Percentiles rank a stretch among this genome's conserved stretches.
phyloP scores from a whole-genome alignment of 2,329 filamentous ascomycete genomes.

The Colletotrichum sp. region DNA sequence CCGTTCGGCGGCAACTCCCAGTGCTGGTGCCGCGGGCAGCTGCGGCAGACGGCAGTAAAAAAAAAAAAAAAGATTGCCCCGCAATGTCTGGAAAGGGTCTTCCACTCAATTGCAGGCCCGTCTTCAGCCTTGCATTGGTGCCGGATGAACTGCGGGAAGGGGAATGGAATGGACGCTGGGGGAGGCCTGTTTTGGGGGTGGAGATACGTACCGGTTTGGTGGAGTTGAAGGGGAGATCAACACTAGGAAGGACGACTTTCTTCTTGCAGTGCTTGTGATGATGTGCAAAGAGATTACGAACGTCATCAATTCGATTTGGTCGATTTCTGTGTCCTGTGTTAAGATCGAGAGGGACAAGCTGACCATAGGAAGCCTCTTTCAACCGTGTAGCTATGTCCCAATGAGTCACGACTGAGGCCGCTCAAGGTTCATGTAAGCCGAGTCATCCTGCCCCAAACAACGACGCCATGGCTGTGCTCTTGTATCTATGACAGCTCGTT shows the following conservation, averaged over 20 bases:
- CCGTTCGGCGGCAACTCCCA: neutral
- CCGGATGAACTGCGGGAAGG: neutral
- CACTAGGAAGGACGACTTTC: neutral
- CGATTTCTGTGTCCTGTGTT: accelerated
- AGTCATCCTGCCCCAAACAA: neutral
- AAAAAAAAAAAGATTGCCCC: neutral
- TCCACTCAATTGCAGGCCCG: neutral
- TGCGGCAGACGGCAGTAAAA: neutral
- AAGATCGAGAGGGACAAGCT: accelerated
- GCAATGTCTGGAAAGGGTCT: neutral
- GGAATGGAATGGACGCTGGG: neutral
- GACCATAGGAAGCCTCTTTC: neutral
- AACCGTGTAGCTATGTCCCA: neutral
- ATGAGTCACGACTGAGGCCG: neutral
- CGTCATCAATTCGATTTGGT: neutral
- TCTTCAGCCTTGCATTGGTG: constrained; percentile 2
- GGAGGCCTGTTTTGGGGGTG: neutral
- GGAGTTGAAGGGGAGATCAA: neutral
- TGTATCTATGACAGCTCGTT: neutral
- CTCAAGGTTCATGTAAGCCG: neutral
- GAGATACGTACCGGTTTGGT: neutral
- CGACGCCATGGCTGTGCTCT: neutral
- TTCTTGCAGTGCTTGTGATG: neutral
- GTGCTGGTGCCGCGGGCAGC: neutral
- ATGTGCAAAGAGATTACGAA: neutral